Conservation (phyloP, 2,329 filamentous ascomycete genomes). For the Metarhizium robertsii region DNA sequence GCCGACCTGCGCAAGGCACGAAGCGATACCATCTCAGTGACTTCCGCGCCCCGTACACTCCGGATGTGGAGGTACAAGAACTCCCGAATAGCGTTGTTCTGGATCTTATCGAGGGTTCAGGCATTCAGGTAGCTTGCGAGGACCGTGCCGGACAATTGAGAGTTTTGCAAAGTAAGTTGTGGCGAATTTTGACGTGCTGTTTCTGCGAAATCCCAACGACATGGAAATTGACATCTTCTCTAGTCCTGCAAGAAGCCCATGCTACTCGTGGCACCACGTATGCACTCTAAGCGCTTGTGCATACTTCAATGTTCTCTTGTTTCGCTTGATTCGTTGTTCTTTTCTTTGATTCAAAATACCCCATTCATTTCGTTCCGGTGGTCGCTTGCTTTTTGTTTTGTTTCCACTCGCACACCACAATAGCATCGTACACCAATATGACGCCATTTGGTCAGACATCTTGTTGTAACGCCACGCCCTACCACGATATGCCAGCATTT, state of each 20-base stretch:
- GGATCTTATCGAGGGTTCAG: slow-evolving; percentile 51
- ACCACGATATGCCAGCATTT: background rate
- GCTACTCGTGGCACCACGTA: slow-evolving; percentile 21
- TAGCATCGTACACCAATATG: background rate
- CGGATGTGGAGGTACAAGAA: slow-evolving; percentile 87
- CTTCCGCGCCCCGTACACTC: slow-evolving; percentile 68
- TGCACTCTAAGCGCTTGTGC: slow-evolving; percentile 16
- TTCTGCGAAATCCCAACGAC: background rate
- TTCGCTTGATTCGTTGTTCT: background rate
- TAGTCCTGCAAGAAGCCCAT: slow-evolving; percentile 28
- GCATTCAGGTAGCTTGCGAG: slow-evolving; percentile 54
- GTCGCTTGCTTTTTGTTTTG: background rate
- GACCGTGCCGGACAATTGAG: slow-evolving; percentile 48
- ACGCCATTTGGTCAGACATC: background rate
- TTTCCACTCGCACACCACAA: background rate
- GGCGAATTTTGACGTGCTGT: background rate
- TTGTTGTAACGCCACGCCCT: background rate
- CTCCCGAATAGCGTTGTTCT: slow-evolving; percentile 73
- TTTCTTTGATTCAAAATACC: background rate
- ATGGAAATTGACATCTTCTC: background rate
- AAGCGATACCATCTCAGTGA: slow-evolving; percentile 83
- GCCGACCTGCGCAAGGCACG: slow-evolving; percentile 33
- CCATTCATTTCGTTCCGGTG: background rate
- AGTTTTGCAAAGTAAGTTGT: slow-evolving; percentile 42
- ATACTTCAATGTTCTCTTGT: background rate